Evolutionary conservation across 305 asterid species (phyloP), one percentile per base, ranked within the genome.

Genomic region (Fraxinus sp.): DNA sequence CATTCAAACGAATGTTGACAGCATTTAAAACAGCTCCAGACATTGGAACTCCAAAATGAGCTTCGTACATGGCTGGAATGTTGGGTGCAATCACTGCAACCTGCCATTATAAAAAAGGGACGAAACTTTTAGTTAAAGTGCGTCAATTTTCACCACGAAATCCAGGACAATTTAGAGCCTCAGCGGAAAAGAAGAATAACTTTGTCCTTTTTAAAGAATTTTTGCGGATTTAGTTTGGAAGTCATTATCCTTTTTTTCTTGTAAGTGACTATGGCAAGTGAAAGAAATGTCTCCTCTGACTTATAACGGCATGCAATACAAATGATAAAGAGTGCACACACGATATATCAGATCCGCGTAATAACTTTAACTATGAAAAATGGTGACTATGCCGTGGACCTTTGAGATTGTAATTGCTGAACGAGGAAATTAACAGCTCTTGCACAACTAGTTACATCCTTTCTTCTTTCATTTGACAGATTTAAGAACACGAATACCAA

Each of bases 41-140:
- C 98, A 96, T 94, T 30, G 99, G 99, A 83, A 96, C 88, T 66
- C 99, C 99, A 35, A 91, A 96, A 89, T 96, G 98, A 68, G 94
- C 93, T 88, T 96, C 99, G 6, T 90, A 94, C 90, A 92, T 85
- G 49, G 99, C 99, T 62, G 99, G 99, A 39, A 89, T 84, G 86
- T 96, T 96, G 20, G 99, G 99, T 0, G 99, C 99, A 89, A 96
- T 91, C 68, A 96, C 97, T 0, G 99, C 96, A 57, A 94, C 99
- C 99, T 96, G 93, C 16, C 79, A 79, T 80, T 46, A 79, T 18
- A 41, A 68, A 70, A 82, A n/a, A 74, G 8, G 57, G 26, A 57
- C 62, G 71, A n/a, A n/a, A 22, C n/a, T 37, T 49, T 82, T 39
- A 16, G 77, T 37, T 37, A 37, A 55, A 82, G 70, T n/a, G 33